Evolutionary conservation across 345 rosid genomes (phyloP), one percentile per base, ranked within the genome.

Genomic region (Aethionema arabicum): DNA sequence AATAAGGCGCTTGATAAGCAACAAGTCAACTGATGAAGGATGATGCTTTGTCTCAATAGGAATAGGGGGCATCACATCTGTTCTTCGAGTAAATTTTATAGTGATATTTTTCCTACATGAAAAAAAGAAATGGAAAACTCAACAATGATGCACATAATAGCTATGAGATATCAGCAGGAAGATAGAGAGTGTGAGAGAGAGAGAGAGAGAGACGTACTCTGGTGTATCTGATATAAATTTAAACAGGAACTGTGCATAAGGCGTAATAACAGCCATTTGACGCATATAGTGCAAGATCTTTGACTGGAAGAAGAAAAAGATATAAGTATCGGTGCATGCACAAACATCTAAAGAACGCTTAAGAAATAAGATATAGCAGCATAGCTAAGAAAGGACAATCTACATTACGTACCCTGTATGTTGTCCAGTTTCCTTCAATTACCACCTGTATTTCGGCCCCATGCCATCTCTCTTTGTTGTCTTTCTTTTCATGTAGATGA

Each of bases 251-350:
- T 92, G 93, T 11, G 96, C 88, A 66, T 92, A 92, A 2, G 96
- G 98, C 35, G 98, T 92, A 75, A 92, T 89, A 63, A 92, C 95
- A 68, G 98, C 98, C 98, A 92, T 92, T 70, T 92, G 96, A 67
- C 98, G 82, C 95, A 92, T 87, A 73, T 85, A 92, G 74, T 92
- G 98, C 85, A 89, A 80, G 77, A 92, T 92, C 77, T 92, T 92
- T 44, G 96, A 89, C 98, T 89, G 85, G 74, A 82, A 35, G 63
- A 42, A 55, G 55, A 36, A 70, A 52, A 36, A 77, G 40, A 52
- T 53, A 41, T 48, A 45, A 43, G 53, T 73, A 31, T 73, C 8
- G 67, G 12, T 55, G 52, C 52, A n/a, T 3, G 50, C 66, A 59
- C 7, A 52, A 11, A 58, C 15, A 50, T 43, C 51, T 52, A 36